A percentile compares a stretch with the other conserved stretches of the same genome.
phyloP scores from a whole-genome alignment of 2,329 filamentous ascomycete species.

The Aspergillus terreus region DNA sequence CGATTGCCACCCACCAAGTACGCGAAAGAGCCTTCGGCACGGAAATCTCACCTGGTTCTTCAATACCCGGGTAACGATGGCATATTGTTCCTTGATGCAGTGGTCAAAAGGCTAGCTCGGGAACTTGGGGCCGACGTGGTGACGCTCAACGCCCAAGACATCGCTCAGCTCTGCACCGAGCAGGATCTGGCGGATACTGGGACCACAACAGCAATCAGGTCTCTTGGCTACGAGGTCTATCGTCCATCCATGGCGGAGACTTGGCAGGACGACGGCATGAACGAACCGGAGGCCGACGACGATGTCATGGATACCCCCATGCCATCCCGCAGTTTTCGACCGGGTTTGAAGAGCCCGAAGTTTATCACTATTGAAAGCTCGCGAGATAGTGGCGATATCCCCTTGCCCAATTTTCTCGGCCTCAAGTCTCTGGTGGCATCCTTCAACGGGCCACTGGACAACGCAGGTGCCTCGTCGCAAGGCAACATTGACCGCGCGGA shows the following conservation, averaged over 20 bases:
- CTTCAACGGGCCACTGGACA: conserved; percentile 26
- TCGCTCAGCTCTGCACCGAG: conserved; percentile 42
- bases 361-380: conserved; percentile 34
- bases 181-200: conserved; percentile 36
- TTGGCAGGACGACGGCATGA: conserved; percentile 43
- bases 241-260: conserved; percentile 27
- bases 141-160: conserved; percentile 45
- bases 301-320: conserved; percentile 22
- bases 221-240: conserved; percentile 56
- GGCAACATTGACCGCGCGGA: conserved; percentile 22
- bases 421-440: conserved; percentile 32
- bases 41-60: conserved; percentile 56
- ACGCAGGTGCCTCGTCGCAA: conserved; percentile 14
- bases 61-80: conserved; percentile 57
- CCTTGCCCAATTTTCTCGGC: conserved; percentile 28
- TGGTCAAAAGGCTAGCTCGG: conserved; percentile 62
- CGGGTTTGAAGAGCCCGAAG: conserved; percentile 20
- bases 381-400: conserved; percentile 28
- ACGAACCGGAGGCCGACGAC: conserved; percentile 45
- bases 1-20: conserved; percentile 37
- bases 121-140: conserved; percentile 48
- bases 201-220: conserved; percentile 33
- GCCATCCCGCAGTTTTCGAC: conserved; percentile 17
- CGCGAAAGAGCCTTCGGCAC: conserved; percentile 45
- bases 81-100: conserved; percentile 52